Evolutionary conservation across 1,284 basidiomycete genomes (phyloP).

Genomic region (Puccinia sorghi): DNA sequence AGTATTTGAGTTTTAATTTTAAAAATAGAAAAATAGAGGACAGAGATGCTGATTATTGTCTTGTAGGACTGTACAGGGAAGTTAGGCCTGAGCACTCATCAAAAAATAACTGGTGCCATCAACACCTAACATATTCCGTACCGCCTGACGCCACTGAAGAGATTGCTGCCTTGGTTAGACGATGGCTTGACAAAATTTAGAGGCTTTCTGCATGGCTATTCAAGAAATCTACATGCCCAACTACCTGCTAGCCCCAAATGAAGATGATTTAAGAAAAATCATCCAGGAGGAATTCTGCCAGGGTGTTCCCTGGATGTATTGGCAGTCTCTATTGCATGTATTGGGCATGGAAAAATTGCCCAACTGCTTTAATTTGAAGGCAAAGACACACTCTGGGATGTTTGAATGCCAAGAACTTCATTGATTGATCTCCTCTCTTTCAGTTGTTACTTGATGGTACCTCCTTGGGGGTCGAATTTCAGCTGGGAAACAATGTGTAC

Average conservation of each 20-base stretch:
- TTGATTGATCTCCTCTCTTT: neutral
- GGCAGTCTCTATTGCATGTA: conserved; percentile 24
- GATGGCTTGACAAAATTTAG: neutral
- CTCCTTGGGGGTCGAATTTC: neutral
- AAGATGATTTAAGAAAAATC: no score
- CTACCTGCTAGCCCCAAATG: neutral
- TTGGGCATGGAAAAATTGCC: conserved; percentile 31
- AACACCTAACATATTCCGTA: neutral
- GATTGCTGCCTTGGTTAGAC: neutral
- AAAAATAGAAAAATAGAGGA: neutral
- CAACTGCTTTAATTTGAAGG: neutral
- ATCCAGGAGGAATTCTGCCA: no score
- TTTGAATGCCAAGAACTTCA: neutral
- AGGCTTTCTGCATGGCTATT: neutral
- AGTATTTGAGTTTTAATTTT: neutral
- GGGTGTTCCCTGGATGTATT: conserved; percentile 27
- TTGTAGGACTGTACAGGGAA: neutral
- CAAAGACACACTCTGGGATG: neutral
- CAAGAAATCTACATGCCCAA: neutral
- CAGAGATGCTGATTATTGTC: neutral
- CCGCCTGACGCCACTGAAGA: neutral
- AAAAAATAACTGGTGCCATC: conserved; percentile 5
- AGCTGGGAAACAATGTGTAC: neutral
- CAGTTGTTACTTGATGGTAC: neutral
- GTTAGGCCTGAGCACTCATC: neutral